Percentiles rank a stretch among this genome's conserved stretches.
phyloP scores from a whole-genome alignment of 176 grass and related monocot species.

The Musa beccarii region DNA sequence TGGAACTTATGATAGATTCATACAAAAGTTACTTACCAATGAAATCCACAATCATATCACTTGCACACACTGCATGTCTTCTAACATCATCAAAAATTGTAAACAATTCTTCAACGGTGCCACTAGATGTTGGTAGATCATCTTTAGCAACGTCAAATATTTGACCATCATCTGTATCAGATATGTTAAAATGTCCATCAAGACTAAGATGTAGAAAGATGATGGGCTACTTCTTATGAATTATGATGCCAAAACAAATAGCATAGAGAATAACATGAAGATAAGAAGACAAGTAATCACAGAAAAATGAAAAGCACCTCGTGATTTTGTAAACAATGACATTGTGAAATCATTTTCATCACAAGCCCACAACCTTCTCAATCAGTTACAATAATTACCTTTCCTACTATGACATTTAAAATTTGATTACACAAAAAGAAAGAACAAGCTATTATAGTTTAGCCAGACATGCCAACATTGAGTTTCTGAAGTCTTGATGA shows the following conservation, averaged over 20 bases:
- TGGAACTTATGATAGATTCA: not conserved
- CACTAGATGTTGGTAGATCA: conserved; percentile 22
- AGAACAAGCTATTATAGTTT: not conserved
- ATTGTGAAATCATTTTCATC: not conserved
- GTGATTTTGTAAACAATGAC: too few relatives aligned
- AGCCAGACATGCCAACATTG: not conserved
- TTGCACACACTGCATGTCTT: conserved; percentile 47
- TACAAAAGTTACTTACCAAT: conserved; percentile 47
- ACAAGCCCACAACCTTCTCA: not conserved
- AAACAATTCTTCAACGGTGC: conserved; percentile 69
- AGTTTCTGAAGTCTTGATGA: not conserved
- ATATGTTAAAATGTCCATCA: not conserved
- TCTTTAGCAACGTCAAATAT: conserved; percentile 17
- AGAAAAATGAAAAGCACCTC: too few relatives aligned
- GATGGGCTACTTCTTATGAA: not conserved
- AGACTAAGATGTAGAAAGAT: not conserved
- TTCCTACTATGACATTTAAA: not conserved
- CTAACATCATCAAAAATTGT: conserved; percentile 83
- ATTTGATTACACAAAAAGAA: not conserved
- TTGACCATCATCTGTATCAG: conserved; percentile 32
- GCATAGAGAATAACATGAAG: conserved; percentile 16
- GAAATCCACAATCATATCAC: conserved; percentile 53
- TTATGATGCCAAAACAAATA: not conserved
- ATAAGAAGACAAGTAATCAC: not conserved
- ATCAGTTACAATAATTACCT: not conserved